phyloP scores from a whole-genome alignment of 2,329 filamentous ascomycete genomes.

The Fusarium keratoplasticum region DNA sequence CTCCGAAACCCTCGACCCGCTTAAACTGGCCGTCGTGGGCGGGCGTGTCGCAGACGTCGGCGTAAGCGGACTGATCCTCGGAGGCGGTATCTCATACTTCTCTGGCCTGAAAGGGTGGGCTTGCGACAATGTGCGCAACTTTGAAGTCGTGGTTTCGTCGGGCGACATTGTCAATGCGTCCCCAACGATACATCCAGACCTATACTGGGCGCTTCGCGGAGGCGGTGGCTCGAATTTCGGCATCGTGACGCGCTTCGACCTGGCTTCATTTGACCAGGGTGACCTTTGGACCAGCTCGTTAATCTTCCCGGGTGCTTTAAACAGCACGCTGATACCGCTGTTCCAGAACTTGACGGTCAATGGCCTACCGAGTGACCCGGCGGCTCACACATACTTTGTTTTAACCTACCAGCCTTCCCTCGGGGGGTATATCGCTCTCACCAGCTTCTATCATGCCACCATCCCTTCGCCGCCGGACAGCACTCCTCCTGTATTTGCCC shows the following conservation, averaged over 20 bases:
- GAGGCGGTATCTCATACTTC: slow-evolving; percentile 56
- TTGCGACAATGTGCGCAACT: slow-evolving; percentile 59
- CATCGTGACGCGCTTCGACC: slow-evolving; percentile 44
- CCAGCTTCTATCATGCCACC: slow-evolving; percentile 8
- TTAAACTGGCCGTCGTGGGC: slow-evolving; percentile 9
- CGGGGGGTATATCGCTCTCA: slow-evolving; percentile 1
- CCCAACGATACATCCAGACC: not conserved
- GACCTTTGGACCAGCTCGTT: slow-evolving; percentile 45
- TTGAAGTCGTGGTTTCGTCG: slow-evolving; percentile 60
- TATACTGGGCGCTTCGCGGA: slow-evolving; percentile 24
- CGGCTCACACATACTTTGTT: slow-evolving; percentile 39
- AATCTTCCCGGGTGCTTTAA: slow-evolving; percentile 25
- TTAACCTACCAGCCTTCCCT: slow-evolving; percentile 2
- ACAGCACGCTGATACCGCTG: slow-evolving; percentile 22
- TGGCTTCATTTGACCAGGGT: slow-evolving; percentile 44
- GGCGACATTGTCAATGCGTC: slow-evolving; percentile 53
- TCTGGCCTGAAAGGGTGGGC: slow-evolving; percentile 56
- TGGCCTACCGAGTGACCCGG: slow-evolving; percentile 29
- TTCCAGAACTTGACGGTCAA: slow-evolving; percentile 23
- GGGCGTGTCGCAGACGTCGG: slow-evolving; percentile 43
- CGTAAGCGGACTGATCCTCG: slow-evolving; percentile 48
- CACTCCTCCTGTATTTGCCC: slow-evolving; percentile 38
- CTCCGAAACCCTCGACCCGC: slow-evolving; percentile 9
- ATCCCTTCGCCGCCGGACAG: slow-evolving; percentile 12
- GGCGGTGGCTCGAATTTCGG: slow-evolving; percentile 23